Evolutionary conservation across 2,329 filamentous ascomycete species (phyloP).

Genomic region (Didymella pomorum): DNA sequence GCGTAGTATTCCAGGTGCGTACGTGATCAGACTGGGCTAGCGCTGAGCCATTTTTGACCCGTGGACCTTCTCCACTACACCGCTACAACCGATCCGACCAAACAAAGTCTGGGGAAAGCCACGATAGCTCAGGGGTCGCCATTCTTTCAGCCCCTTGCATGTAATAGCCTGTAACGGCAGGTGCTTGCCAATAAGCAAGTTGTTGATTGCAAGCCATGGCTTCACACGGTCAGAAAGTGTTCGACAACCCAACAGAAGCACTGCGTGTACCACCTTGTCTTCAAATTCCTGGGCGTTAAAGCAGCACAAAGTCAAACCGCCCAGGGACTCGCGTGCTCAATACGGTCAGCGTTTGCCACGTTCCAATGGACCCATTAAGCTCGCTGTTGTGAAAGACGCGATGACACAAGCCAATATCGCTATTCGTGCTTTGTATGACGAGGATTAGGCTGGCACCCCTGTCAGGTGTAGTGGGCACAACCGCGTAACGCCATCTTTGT

Average conservation of each 20-base stretch:
- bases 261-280: constrained; percentile 20
- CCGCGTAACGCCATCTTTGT: constrained; percentile 16
- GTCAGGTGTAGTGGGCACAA: constrained; percentile 30
- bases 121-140: constrained; percentile 39
- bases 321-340: constrained; percentile 14
- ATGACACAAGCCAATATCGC: constrained; percentile 42
- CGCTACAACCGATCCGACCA: constrained; percentile 38
- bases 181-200: constrained; percentile 23
- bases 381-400: constrained; percentile 25
- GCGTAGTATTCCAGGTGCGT: constrained; percentile 29
- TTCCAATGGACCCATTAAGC: constrained; percentile 21
- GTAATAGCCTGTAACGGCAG: constrained; percentile 25
- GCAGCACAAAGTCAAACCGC: constrained; percentile 19
- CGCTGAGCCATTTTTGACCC: constrained; percentile 44
- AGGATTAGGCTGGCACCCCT: constrained; percentile 35
- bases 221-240: constrained; percentile 13
- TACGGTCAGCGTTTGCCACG: constrained; percentile 35
- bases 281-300: constrained; percentile 16
- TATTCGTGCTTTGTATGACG: constrained; percentile 40
- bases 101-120: constrained; percentile 43
- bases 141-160: constrained; percentile 33
- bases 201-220: constrained; percentile 6
- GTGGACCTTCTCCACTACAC: constrained; percentile 39
- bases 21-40: constrained; percentile 36
- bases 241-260: constrained; percentile 23